Base-by-base conservation (phyloP, 257 asterid genomes). In the Solanum bulbocastanum region DNA sequence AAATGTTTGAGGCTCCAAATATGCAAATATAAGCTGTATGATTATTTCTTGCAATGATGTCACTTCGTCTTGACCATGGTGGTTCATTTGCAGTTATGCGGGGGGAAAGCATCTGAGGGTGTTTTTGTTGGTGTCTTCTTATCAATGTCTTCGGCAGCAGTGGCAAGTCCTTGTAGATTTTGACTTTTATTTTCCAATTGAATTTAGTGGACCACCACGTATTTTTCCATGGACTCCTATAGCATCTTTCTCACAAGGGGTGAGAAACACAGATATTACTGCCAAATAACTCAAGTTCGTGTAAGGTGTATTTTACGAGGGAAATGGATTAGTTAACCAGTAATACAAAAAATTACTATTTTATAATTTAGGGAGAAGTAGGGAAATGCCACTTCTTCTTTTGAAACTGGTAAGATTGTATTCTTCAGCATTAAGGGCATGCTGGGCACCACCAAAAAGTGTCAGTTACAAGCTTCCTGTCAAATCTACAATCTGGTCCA, bases 91-190 rank as follows among this genome's bases (percentile, higher is more conserved):
- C 93, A 95, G 98, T 91, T 95, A 88, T 95, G 97, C 52, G 98
- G 98, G 60, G 98, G 98, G 42, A 92, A 91, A 91, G 91, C 94
- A 92, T 94, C 98, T 85, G 98, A 95, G 90, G 98, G 98, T 89
- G 91, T 95, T 89, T 95, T 95, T 94, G 96, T 95, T 89, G 98
- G 98, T 73, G 98, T 94, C 66, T 94, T 94, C 92, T 92, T 95
- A 90, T 94, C 98, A 87, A 94, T 95, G 98, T 95, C 98, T 88
- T 95, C 98, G 27, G 94, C 98, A n/a, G 96, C 98, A 74, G 98
- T 95, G 97, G 98, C 95, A 93, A 42, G 66, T 37, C 85, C 90
- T 44, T 39, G 83, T 84, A 87, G 52, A 89, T 75, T 88, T 87
- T 83, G 32, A 68, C 73, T 87, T 88, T 89, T 89, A 87, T 75